Conservation (phyloP, 192 early-diverging fungal genomes). For the Geranomyces variabilis region DNA sequence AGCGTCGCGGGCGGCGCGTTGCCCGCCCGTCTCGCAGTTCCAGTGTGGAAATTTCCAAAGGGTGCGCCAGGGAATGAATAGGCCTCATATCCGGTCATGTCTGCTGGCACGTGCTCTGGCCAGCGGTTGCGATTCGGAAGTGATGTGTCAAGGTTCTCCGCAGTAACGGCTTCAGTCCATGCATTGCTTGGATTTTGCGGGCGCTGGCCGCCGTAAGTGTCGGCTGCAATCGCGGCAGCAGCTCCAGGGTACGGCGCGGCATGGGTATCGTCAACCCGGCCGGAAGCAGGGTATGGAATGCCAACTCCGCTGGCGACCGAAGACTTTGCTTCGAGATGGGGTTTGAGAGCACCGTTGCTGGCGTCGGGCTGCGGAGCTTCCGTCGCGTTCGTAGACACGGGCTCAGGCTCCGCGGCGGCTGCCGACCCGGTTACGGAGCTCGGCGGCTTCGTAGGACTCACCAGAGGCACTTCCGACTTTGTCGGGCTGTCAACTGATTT, state of each 20-base stretch:
- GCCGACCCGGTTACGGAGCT: too few species aligned
- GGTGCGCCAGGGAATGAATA: not conserved
- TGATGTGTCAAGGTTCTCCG: too few species aligned
- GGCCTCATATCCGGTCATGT: not conserved
- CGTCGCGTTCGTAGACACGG: too few species aligned
- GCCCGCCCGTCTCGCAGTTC: not conserved
- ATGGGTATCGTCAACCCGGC: not conserved
- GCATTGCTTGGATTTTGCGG: not conserved
- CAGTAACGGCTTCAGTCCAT: too few species aligned
- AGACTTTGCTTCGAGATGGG: not conserved
- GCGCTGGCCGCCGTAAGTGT: not conserved
- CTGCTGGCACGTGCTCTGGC: not conserved
- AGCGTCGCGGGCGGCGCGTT: not conserved
- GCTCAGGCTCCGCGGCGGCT: too few species aligned
- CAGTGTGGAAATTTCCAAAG: not conserved
- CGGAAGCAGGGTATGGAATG: conserved; percentile 5
- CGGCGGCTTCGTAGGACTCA: too few species aligned
- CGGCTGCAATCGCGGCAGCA: conserved; percentile 3
- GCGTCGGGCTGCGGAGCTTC: too few species aligned
- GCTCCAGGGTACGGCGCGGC: not conserved
- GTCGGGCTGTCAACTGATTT: too few species aligned
- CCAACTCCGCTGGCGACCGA: not conserved
- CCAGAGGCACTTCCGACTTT: too few species aligned
- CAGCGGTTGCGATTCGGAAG: not conserved
- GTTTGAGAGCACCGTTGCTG: too few species aligned